A percentile compares a stretch with the other conserved stretches of the same genome.
These are phyloP conservation scores for Obelidium mucronatum DNA, from an alignment of 192 early-diverging fungal species.

Conservation along the genomic window DNA sequence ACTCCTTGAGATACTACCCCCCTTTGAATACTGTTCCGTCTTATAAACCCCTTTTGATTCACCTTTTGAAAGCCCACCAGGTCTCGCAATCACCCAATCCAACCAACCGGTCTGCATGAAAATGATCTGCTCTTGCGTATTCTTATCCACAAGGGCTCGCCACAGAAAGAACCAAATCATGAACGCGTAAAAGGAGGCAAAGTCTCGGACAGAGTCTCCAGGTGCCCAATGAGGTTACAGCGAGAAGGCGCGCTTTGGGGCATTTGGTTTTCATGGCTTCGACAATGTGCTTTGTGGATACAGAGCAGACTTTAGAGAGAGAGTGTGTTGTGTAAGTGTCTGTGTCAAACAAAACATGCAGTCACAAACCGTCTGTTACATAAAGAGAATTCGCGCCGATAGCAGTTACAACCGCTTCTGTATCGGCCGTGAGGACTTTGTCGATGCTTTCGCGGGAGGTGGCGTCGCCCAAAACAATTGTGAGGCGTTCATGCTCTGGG, in stretches of 20 bases:
- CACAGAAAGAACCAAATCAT: neutral
- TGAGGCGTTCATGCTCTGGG: neutral
- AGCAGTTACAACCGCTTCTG: neutral
- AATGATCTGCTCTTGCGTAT: slow-evolving; percentile 7
- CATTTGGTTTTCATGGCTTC: neutral
- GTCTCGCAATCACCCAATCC: neutral
- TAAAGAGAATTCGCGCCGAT: neutral
- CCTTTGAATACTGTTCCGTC: neutral
- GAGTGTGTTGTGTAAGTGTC: neutral
- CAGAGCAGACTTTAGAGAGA: slow-evolving; percentile 18
- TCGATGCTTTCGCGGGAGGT: neutral
- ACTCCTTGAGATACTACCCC: neutral
- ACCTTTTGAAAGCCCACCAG: neutral
- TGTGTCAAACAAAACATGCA: neutral
- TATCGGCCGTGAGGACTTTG: neutral
- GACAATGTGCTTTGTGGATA: slow-evolving; percentile 4
- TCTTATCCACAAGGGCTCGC: neutral
- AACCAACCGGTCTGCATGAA: slow-evolving; percentile 10
- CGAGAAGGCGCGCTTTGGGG: neutral
- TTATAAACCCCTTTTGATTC: neutral
- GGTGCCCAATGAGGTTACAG: neutral
- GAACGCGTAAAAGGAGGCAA: neutral
- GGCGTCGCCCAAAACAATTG: neutral
- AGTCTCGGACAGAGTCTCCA: neutral
- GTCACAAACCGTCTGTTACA: neutral